Conservation (phyloP, 805 yeast species). For the Candida methanosorbosa region DNA sequence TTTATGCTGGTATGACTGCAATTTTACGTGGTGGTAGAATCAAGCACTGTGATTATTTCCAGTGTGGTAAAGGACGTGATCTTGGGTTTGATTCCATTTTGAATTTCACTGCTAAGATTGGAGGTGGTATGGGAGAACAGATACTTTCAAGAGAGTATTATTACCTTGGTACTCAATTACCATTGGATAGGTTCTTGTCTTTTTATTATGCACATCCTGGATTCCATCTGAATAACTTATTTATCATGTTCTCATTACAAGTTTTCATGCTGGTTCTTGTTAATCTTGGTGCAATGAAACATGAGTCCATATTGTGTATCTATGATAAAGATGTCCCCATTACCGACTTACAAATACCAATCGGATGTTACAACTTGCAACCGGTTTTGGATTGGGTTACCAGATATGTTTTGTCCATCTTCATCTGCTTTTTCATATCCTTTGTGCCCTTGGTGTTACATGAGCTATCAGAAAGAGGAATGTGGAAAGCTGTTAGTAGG, state of each 20-base stretch:
- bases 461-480: constrained; percentile 80
- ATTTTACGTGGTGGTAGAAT: constrained; percentile 85
- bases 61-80: constrained; percentile 96
- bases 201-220: constrained; percentile 98
- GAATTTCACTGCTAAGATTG: constrained; percentile 91
- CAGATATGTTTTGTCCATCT: constrained; percentile 79
- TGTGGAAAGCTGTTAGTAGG: constrained; percentile 63
- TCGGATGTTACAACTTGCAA: constrained; percentile 77
- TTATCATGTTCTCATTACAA: constrained; percentile 82
- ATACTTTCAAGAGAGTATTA: constrained; percentile 86
- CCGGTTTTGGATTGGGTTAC: constrained; percentile 91
- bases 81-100: constrained; percentile 87
- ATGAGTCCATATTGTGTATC: constrained; percentile 62
- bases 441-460: constrained; percentile 84
- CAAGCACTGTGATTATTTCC: constrained; percentile 92
- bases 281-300: constrained; percentile 69
- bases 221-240: constrained; percentile 84
- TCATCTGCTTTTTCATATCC: constrained; percentile 88
- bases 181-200: constrained; percentile 82
- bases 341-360: constrained; percentile 65
- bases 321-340: constrained; percentile 60
- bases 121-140: constrained; percentile 99
- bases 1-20: constrained; percentile 92
- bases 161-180: constrained; percentile 81
- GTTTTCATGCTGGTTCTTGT: constrained; percentile 73